These are phyloP conservation scores for Kluyveromyces dobzhanskii DNA, from an alignment of 805 yeast species.

Conservation along the genomic window DNA sequence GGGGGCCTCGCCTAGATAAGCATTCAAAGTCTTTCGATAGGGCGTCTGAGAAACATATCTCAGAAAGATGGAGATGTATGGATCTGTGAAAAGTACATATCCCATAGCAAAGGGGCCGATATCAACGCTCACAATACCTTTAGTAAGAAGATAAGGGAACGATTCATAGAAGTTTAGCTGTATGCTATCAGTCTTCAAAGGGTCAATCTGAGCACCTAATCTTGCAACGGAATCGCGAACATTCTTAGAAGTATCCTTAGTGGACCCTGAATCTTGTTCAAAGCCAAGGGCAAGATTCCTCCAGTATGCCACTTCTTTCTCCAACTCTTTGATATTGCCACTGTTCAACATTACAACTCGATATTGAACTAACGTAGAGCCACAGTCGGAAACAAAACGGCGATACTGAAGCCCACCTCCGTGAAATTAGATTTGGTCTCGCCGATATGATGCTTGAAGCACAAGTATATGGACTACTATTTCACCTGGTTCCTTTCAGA, in stretches of 20 bases:
- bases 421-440: too few relatives aligned
- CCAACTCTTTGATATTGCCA: slow-evolving; percentile 2
- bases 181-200: not conserved
- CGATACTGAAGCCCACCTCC: too few relatives aligned
- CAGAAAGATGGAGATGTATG: not conserved
- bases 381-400: too few relatives aligned
- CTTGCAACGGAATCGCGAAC: not conserved
- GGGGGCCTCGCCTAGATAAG: not conserved
- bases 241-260: not conserved
- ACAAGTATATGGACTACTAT: too few relatives aligned
- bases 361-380: too few relatives aligned
- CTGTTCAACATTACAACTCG: too few relatives aligned
- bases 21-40: not conserved
- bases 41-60: slow-evolving; percentile 1
- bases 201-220: too few relatives aligned
- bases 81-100: not conserved
- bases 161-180: slow-evolving; percentile 1
- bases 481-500: too few relatives aligned
- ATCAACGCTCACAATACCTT: slow-evolving; percentile 1
- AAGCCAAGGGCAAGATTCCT: slow-evolving; percentile 1
- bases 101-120: slow-evolving; percentile 1
- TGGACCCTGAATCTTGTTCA: not conserved
- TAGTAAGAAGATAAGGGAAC: slow-evolving; percentile 2
- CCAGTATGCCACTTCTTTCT: slow-evolving; percentile 5
- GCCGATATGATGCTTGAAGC: too few relatives aligned